Percentiles rank a stretch among this genome's conserved stretches.
Conservation (phyloP, 2,329 filamentous ascomycete genomes). For the Talaromyces funiculosus region DNA sequence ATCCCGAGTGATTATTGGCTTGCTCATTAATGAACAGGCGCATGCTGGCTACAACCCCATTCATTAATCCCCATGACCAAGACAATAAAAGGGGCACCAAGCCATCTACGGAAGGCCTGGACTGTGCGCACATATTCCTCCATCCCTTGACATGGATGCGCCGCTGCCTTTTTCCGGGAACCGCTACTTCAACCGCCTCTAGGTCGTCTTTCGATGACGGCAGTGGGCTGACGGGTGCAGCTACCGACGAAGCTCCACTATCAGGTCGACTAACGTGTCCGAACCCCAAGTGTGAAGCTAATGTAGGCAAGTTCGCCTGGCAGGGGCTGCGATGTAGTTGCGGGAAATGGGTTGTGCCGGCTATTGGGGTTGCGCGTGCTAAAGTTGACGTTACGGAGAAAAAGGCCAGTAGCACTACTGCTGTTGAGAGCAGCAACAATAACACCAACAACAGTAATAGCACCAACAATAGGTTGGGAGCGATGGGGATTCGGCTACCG, state of each 20-base stretch:
- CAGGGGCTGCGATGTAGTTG: slow-evolving; percentile 92
- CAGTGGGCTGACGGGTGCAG: background rate
- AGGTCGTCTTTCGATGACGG: slow-evolving; percentile 15
- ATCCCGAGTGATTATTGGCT: background rate
- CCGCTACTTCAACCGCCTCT: background rate
- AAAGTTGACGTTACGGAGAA: slow-evolving; percentile 65
- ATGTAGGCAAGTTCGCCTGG: slow-evolving; percentile 92
- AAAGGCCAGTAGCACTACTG: slow-evolving; percentile 11
- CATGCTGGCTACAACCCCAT: slow-evolving; percentile 58
- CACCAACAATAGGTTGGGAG: slow-evolving; percentile 21
- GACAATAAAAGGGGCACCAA: slow-evolving; percentile 15
- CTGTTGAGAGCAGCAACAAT: background rate
- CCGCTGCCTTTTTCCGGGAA: slow-evolving; percentile 54
- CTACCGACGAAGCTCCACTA: slow-evolving; percentile 63
- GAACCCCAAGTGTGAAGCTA: slow-evolving; percentile 67
- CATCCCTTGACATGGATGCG: slow-evolving; percentile 97
- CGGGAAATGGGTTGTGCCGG: slow-evolving; percentile 82
- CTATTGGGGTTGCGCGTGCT: slow-evolving; percentile 76
- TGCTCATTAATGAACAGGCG: slow-evolving; percentile 38
- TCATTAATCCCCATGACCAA: slow-evolving; percentile 59
- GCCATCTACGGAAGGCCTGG: slow-evolving; percentile 9
- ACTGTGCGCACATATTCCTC: slow-evolving; percentile 81
- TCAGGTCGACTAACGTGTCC: slow-evolving; percentile 84
- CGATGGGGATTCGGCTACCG: slow-evolving; percentile 35
- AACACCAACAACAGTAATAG: background rate